A percentile compares a stretch with the other conserved stretches of the same genome.
These are phyloP conservation scores for Plasmodium relictum DNA, from an alignment of 169 alveolate genomes.

Conservation along the genomic window DNA sequence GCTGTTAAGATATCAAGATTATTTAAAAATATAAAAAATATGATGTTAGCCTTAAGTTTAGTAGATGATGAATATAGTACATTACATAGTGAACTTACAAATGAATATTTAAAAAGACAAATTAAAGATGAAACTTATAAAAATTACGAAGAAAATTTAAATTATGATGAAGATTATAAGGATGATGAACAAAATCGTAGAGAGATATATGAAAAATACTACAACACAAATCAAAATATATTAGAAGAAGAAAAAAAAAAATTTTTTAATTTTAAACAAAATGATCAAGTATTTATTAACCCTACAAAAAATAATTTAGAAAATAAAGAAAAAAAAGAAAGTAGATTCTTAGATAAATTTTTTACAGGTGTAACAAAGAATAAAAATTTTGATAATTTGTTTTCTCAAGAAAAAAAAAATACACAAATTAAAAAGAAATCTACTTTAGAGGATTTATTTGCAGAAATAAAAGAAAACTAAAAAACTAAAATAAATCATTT, in stretches of 20 bases:
- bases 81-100: slow-evolving; percentile 76
- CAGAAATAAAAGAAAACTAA: slow-evolving; percentile 71
- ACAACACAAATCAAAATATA: slow-evolving; percentile 14
- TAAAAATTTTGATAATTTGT: slow-evolving; percentile 48
- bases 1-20: slow-evolving; percentile 72
- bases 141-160: slow-evolving; percentile 31
- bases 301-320: slow-evolving; percentile 11
- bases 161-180: slow-evolving; percentile 55
- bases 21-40: slow-evolving; percentile 75
- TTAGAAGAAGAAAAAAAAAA: slow-evolving; percentile 50
- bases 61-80: slow-evolving; percentile 77
- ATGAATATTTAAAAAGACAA: slow-evolving; percentile 77
- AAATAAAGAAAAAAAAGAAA: slow-evolving; percentile 52
- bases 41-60: slow-evolving; percentile 53
- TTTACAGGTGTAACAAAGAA: slow-evolving; percentile 77
- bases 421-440: slow-evolving; percentile 69
- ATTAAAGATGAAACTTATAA: slow-evolving; percentile 64
- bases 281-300: not conserved
- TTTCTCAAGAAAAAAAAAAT: slow-evolving; percentile 66
- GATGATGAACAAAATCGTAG: slow-evolving; percentile 55
- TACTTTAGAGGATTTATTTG: slow-evolving; percentile 53
- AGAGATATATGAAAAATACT: slow-evolving; percentile 58
- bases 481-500: not conserved
- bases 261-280: slow-evolving; percentile 14
- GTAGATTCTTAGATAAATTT: slow-evolving; percentile 63